Evolutionary conservation across 2,329 filamentous ascomycete species (phyloP), one percentile per base, ranked within the genome.

Genomic region (Arthrocladium fulminans): DNA sequence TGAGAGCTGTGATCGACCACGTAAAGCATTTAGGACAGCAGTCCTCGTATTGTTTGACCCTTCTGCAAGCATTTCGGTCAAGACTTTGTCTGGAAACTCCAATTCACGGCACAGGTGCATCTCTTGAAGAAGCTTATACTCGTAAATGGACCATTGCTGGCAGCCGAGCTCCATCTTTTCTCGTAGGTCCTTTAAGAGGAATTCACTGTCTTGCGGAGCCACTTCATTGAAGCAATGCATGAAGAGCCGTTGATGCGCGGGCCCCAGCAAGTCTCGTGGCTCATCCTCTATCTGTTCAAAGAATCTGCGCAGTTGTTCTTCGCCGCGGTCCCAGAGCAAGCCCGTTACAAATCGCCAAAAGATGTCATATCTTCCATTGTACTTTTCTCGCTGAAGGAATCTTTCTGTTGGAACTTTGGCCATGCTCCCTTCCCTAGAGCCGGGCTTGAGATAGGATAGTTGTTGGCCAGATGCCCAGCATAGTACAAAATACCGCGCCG

Each of bases 331-430:
- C 4, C 6, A 23, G 3, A 71, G 57, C n/a, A 70, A 50, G n/a
- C 68, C 68, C 3, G 63, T 51, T 27, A 67, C 63, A 57, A 72
- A 72, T 15, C 67, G 63, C 69, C 67, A 72, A 2, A 71, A 51
- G 2, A 71, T 60, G 45, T 69, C 61, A 51, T 68, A 71, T 24
- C 62, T 62, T 19, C 54, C 27, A 23, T 56, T 57, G 53, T 72
- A 72, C 52, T 72, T 72, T 9, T 68, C 20, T 44, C 23, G n/a
- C n/a, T 47, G 52, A 24, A 71, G 55, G 47, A 67, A 68, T 2
- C 20, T 29, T 48, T 23, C 35, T 25, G 10, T 58, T 24, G 45
- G 70, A 70, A n/a, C 67, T 59, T 2, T 63, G 38, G 25, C 65
- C 50, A 51, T 58, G 61, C 47, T 61, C 50, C 19, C 70, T 45